phyloP scores from a whole-genome alignment of 257 asterid species.

The Leonotis leonurus region DNA sequence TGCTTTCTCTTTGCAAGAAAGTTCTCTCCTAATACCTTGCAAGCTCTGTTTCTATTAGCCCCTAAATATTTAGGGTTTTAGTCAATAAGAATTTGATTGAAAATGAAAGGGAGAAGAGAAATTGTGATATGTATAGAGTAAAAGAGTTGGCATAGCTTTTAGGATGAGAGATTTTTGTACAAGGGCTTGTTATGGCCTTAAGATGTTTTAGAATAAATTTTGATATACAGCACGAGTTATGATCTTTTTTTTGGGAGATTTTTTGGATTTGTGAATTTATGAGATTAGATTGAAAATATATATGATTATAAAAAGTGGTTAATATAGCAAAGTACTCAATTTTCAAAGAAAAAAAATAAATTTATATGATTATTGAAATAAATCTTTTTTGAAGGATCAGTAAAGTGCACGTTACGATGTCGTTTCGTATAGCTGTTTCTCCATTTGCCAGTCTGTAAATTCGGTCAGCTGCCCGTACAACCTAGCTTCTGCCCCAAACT shows the following conservation, averaged over 20 bases:
- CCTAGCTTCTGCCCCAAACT: slow-evolving; percentile 34
- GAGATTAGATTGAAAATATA: too few relatives aligned
- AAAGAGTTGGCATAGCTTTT: not conserved
- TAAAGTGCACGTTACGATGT: slow-evolving; percentile 4
- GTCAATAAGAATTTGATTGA: not conserved
- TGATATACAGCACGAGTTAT: not conserved
- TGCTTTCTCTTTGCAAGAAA: slow-evolving; percentile 56
- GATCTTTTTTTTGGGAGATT: not conserved
- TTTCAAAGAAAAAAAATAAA: too few relatives aligned
- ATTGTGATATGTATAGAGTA: not conserved
- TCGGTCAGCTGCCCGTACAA: slow-evolving; percentile 47
- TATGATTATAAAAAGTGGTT: too few relatives aligned
- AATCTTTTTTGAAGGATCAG: too few relatives aligned
- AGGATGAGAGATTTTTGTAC: not conserved
- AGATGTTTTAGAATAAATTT: not conserved
- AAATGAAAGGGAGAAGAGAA: not conserved
- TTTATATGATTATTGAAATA: too few relatives aligned
- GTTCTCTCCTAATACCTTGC: slow-evolving; percentile 52
- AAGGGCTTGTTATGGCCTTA: not conserved
- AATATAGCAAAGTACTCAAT: too few relatives aligned
- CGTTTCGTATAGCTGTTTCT: slow-evolving; percentile 32
- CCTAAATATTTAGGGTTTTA: slow-evolving; percentile 46
- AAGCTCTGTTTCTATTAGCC: slow-evolving; percentile 38
- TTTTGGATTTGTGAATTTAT: too few relatives aligned
- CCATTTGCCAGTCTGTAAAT: slow-evolving; percentile 40